Evolutionary conservation across 202 grass and related monocot genomes (phyloP), one percentile per base, ranked within the genome.

Genomic region (Alloteropsis angusta): DNA sequence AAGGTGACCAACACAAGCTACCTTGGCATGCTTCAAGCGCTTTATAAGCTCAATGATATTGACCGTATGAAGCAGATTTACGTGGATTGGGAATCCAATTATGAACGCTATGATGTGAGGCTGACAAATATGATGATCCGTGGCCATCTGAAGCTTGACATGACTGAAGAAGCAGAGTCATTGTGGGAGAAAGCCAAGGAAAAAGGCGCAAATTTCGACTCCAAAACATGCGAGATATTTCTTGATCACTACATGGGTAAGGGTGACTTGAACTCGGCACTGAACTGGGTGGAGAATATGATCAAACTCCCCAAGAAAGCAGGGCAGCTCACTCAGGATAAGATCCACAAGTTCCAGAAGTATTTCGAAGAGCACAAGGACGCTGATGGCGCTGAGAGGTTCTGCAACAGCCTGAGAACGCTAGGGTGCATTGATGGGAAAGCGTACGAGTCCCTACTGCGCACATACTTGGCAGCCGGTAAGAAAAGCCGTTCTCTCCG

Each of bases 351-450:
- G 43, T 89, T 90, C 76, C 80, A 88, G 22, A 79, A 85, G 73
- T 80, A 72, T 65, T 90, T 97, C 0, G 85, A 97, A 81, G 93
- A 93, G 70, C 75, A 85, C 44, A 90, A 85, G 60, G 88, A 93
- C 57, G 83, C 76, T 7, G 46, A 88, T 2, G 61, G 88, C 16
- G 83, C 85, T 2, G 60, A 93, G 10, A 84, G 57, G 60, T 78
- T 93, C 36, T 81, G 70, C 46, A 22, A 74, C 22, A 73, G 82
- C 75, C 72, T 90, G 82, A 90, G 83, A 76, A 74, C 5, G 10
- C 66, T 85, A 39, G 71, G 76, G 21, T 83, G 75, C 58, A 85
- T 93, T 10, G 85, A 93, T 3, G 69, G 56, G 50, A 87, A 81
- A 62, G 87, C 78, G 5, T 87, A 90, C 9, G 90, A 90, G 67